phyloP scores from a whole-genome alignment of 306 rosid genomes.

The Cyclanthera cordifolia region DNA sequence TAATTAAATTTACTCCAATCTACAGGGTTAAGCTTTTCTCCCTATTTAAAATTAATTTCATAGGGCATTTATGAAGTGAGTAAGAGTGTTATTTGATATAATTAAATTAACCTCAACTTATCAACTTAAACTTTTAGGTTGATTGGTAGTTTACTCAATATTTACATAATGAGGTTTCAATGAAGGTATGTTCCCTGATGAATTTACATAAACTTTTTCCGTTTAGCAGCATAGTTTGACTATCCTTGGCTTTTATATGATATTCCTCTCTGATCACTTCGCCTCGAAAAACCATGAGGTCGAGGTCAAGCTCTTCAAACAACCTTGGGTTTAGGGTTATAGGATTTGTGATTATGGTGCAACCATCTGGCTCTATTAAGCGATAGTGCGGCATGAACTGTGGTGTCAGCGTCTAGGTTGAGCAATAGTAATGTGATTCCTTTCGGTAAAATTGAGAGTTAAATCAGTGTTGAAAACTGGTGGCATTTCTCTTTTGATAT shows the following conservation, averaged over 20 bases:
- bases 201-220: slow-evolving; percentile 50
- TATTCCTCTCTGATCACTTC: slow-evolving; percentile 52
- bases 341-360: slow-evolving; percentile 20
- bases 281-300: slow-evolving; percentile 10
- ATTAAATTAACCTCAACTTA: too few relatives aligned
- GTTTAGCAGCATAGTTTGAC: slow-evolving; percentile 69
- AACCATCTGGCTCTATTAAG: slow-evolving; percentile 18
- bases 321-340: slow-evolving; percentile 13
- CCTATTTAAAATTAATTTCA: too few relatives aligned
- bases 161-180: slow-evolving; percentile 48
- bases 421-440: slow-evolving; percentile 68
- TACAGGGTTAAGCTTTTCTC: too few relatives aligned
- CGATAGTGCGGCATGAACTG: slow-evolving; percentile 28
- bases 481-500: not conserved
- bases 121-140: too few relatives aligned
- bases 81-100: too few relatives aligned
- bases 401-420: slow-evolving; percentile 44
- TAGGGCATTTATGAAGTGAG: too few relatives aligned
- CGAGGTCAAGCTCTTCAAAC: slow-evolving; percentile 16
- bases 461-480: not conserved
- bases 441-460: slow-evolving; percentile 33
- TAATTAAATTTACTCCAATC: too few relatives aligned
- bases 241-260: slow-evolving; percentile 59
- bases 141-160: too few relatives aligned
- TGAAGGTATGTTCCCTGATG: slow-evolving; percentile 61